A percentile compares a stretch with the other conserved stretches of the same genome.
phyloP scores from a whole-genome alignment of 202 grass and related monocot genomes.

The Schoenoplectus triqueter region DNA sequence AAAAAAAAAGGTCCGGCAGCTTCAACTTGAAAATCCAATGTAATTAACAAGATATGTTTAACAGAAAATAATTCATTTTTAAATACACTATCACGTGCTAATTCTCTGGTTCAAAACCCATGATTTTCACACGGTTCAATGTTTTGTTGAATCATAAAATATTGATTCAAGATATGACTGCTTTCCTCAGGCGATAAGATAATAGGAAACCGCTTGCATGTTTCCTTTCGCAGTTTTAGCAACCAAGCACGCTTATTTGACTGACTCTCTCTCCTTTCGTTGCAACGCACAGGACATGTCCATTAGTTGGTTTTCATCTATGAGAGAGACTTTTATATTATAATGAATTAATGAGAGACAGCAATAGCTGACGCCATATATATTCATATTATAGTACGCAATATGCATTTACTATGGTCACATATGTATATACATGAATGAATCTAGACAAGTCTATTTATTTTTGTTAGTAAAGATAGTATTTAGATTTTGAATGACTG shows the following conservation, averaged over 20 bases:
- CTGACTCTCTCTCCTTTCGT: not conserved
- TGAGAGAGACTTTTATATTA: too few relatives aligned
- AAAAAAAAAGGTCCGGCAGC: not conserved
- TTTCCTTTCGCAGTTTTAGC: not conserved
- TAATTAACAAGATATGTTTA: not conserved
- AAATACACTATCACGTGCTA: not conserved
- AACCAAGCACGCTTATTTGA: not conserved
- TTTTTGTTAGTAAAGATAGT: too few relatives aligned
- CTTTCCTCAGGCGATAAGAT: too few relatives aligned
- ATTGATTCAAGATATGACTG: not conserved
- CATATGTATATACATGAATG: too few relatives aligned
- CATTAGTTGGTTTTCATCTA: not conserved
- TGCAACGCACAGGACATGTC: not conserved
- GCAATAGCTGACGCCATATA: too few relatives aligned
- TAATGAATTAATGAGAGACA: too few relatives aligned
- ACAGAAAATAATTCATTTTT: not conserved
- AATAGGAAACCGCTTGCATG: not conserved
- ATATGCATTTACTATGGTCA: too few relatives aligned
- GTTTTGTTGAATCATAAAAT: not conserved
- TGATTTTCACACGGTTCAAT: conserved; percentile 21
- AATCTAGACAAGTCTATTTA: too few relatives aligned
- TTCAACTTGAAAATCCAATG: not conserved
- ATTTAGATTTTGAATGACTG: too few relatives aligned
- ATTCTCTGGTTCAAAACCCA: conserved; percentile 18
- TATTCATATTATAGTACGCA: too few relatives aligned